Evolutionary conservation across 371 early-diverging fungal species (phyloP).

Genomic region (Haplosporangium sp.): DNA sequence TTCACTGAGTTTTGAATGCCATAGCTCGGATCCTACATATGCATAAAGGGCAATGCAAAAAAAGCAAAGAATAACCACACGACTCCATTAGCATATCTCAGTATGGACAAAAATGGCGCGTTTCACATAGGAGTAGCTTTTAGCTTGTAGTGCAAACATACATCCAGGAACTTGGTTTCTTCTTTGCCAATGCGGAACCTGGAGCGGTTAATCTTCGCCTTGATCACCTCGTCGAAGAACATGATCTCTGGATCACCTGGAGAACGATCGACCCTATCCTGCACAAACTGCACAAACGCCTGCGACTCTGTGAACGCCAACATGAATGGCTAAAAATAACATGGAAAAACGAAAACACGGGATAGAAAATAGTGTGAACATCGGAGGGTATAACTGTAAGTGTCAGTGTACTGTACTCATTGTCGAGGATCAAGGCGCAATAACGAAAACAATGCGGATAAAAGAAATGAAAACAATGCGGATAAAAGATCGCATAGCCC

Average conservation of each 20-base stretch:
- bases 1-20: conserved; percentile 20
- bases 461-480: no score
- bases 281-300: conserved; percentile 85
- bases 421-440: background rate
- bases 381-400: background rate
- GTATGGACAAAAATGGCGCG: no score
- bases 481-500: no score
- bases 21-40: conserved; percentile 26
- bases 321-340: conserved; percentile 63
- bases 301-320: conserved; percentile 75
- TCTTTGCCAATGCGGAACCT: conserved; percentile 81
- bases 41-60: background rate
- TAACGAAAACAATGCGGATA: no score
- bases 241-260: conserved; percentile 78
- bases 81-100: no score
- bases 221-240: conserved; percentile 85
- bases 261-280: conserved; percentile 74
- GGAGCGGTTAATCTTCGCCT: conserved; percentile 82
- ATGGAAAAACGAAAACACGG: background rate
- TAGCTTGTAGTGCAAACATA: conserved; percentile 30
- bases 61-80: background rate
- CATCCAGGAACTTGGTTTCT: conserved; percentile 81
- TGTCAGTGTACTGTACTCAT: no score
- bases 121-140: no score
- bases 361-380: background rate